phyloP scores from a whole-genome alignment of 345 rosid species.

The Moringa oleifera region DNA sequence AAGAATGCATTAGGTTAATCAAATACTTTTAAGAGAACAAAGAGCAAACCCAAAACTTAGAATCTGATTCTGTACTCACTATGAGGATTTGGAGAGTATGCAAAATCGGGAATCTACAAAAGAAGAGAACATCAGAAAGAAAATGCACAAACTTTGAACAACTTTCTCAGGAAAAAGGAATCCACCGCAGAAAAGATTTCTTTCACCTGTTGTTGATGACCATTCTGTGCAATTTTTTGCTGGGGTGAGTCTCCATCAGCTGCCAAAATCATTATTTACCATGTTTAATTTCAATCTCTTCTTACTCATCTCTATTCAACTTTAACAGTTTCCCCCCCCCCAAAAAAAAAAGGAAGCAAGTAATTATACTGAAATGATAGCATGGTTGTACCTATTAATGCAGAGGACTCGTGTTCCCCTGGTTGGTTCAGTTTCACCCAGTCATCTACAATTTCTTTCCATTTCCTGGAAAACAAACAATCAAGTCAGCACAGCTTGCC shows the following conservation, averaged over 20 bases:
- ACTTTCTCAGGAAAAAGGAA: slow-evolving; percentile 20
- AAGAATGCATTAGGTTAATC: slow-evolving; percentile 12
- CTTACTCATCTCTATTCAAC: slow-evolving; percentile 11
- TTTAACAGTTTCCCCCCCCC: background rate
- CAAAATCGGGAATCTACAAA: slow-evolving; percentile 60
- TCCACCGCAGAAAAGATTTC: slow-evolving; percentile 11
- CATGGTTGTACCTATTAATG: slow-evolving; percentile 55
- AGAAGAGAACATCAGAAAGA: slow-evolving; percentile 39
- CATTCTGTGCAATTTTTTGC: slow-evolving; percentile 61
- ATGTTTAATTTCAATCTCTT: slow-evolving; percentile 6
- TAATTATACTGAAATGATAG: slow-evolving; percentile 1
- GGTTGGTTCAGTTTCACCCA: slow-evolving; percentile 89
- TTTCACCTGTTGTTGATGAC: slow-evolving; percentile 79
- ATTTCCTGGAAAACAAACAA: slow-evolving; percentile 47
- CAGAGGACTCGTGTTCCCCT: slow-evolving; percentile 62
- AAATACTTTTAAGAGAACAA: background rate
- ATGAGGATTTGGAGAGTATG: slow-evolving; percentile 61
- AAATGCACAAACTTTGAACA: slow-evolving; percentile 16
- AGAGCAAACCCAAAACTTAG: slow-evolving; percentile 22
- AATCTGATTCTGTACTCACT: slow-evolving; percentile 56
- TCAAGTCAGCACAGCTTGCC: too few species aligned
- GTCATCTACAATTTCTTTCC: slow-evolving; percentile 92
- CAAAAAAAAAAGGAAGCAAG: slow-evolving; percentile 6
- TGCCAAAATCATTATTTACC: slow-evolving; percentile 17
- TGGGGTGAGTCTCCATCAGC: slow-evolving; percentile 90